Base-by-base conservation (phyloP, 306 rosid genomes). In the Psophocarpus tetragonolobus region DNA sequence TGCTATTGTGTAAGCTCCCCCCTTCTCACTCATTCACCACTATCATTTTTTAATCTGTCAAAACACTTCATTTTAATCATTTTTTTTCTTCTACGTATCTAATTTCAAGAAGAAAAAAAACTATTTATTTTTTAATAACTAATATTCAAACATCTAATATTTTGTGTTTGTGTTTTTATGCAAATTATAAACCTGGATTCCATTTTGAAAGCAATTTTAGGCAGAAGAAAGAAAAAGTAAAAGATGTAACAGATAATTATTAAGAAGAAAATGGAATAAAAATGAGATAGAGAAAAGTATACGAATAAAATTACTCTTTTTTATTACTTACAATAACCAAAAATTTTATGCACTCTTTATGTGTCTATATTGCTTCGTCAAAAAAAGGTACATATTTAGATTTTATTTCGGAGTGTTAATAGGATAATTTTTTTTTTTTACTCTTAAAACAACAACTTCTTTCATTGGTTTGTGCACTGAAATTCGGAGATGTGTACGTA, bases 1-100 rank as follows among this genome's bases (percentile, higher is more conserved):
- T 75, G 88, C 94, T 71, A 80, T 81, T 39, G 88, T 85, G 94
- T 89, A 82, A 61, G 54, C 45, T n/a, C n/a, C n/a, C n/a, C n/a
- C 5, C 18, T 2, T 26, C 50, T 36, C 17, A 63, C 48, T 62
- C 42, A 5, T 4, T 27, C 67, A 21, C 18, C 29, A 47, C 53
- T 12, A 1, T 10, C n/a, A n/a, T n/a, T n/a, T n/a, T n/a, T n/a
- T n/a, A n/a, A n/a, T n/a, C n/a, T 33, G 6, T 33, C 6, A 33
- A 33, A 33, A 33, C 1, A 47, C 8, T 45, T 14, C 13, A 0
- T 13, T 44, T 44, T 45, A 4, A 45, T 45, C 21, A 4, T 14
- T 44, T 44, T 13, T 14, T 14, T 4, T 1, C 4, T 8, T 50
- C 26, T 50, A 18, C 6, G n/a, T n/a, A 50, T 18, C 10, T 50